These are phyloP conservation scores for Nicotiana sylvestris DNA, from an alignment of 257 asterid genomes.

Conservation along the genomic window DNA sequence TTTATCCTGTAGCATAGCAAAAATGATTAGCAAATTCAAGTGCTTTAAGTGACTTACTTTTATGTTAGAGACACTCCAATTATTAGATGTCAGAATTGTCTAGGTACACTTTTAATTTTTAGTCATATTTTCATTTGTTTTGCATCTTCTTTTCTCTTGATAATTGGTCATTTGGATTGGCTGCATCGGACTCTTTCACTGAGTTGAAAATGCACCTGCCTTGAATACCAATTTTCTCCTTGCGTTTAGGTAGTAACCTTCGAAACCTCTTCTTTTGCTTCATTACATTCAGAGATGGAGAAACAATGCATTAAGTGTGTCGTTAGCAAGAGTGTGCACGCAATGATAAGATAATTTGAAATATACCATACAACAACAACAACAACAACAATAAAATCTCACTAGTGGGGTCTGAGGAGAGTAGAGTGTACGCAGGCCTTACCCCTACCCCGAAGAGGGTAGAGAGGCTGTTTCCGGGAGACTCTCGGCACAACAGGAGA, in stretches of 20 bases:
- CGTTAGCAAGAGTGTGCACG: not conserved
- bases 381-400: too few relatives aligned
- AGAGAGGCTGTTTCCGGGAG: too few relatives aligned
- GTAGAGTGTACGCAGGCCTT: too few relatives aligned
- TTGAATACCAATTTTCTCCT: not conserved
- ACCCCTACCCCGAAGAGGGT: too few relatives aligned
- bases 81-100: not conserved
- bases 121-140: not conserved
- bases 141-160: not conserved
- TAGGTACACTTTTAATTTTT: not conserved
- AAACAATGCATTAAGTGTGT: not conserved
- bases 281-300: not conserved
- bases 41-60: not conserved
- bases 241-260: not conserved
- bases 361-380: not conserved
- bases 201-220: not conserved
- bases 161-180: not conserved
- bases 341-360: not conserved
- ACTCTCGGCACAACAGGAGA: too few relatives aligned
- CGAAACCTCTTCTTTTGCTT: not conserved
- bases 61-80: not conserved
- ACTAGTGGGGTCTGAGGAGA: too few relatives aligned
- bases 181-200: not conserved
- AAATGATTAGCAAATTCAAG: not conserved
- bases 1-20: not conserved